Evolutionary conservation across 352 stramenopile genomes (phyloP).

Genomic region (Phytopythium montanum): DNA sequence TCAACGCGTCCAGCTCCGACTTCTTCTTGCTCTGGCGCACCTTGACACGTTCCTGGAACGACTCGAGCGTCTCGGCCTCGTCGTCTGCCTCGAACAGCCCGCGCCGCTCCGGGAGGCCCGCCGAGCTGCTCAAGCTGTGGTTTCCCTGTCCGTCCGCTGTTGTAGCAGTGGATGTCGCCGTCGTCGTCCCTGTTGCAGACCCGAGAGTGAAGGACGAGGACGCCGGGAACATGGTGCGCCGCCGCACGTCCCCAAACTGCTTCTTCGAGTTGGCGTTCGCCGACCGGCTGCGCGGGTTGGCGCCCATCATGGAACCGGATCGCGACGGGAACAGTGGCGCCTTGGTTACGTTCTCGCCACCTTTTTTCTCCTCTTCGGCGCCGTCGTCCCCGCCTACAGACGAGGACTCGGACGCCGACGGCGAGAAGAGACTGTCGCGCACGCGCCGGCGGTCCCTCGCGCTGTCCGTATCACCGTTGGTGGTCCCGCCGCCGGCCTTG

Average conservation of each 20-base stretch:
- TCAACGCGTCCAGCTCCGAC: slow-evolving; percentile 51
- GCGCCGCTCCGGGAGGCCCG: slow-evolving; percentile 30
- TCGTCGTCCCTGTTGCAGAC: slow-evolving; percentile 4
- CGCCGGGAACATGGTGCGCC: slow-evolving; percentile 39
- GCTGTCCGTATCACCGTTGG: not conserved
- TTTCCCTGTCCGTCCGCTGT: slow-evolving; percentile 6
- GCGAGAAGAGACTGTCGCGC: slow-evolving; percentile 11
- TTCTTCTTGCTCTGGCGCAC: slow-evolving; percentile 67
- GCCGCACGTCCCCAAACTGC: slow-evolving; percentile 16
- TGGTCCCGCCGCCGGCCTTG: slow-evolving; percentile 1
- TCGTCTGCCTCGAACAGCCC: slow-evolving; percentile 79
- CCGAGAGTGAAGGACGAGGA: slow-evolving; percentile 18
- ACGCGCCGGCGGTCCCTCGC: slow-evolving; percentile 1
- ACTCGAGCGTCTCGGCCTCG: slow-evolving; percentile 69
- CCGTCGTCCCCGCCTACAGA: slow-evolving; percentile 3
- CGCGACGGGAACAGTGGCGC: slow-evolving; percentile 8
- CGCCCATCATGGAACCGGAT: not conserved
- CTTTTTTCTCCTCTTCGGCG: not conserved
- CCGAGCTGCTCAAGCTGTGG: slow-evolving; percentile 5
- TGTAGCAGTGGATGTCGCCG: slow-evolving; percentile 3
- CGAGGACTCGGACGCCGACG: slow-evolving; percentile 10
- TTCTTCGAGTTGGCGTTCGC: slow-evolving; percentile 21
- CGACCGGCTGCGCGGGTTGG: slow-evolving; percentile 19
- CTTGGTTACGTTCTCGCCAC: not conserved
- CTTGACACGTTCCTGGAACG: slow-evolving; percentile 65